Evolutionary conservation across 306 rosid genomes (phyloP), one percentile per base, ranked within the genome.

Genomic region (Rosa persica): DNA sequence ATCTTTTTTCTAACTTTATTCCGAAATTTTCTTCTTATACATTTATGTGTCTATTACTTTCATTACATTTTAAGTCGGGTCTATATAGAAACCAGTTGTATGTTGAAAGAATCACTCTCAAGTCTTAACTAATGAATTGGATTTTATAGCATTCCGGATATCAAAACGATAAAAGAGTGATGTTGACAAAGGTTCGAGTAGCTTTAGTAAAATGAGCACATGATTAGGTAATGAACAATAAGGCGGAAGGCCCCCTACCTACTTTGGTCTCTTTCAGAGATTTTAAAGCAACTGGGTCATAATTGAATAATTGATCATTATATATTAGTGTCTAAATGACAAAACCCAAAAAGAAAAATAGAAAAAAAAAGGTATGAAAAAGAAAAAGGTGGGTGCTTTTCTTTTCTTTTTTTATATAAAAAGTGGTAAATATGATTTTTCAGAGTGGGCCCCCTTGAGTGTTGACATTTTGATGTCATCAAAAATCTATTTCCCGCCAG

Each of bases 401-500:
- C 13, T 22, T 55, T n/a, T 52, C 0, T 23, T 54, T 54, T 8
- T n/a, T n/a, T 0, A n/a, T 4, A 22, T 15, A 22, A 3, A 57
- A 22, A 11, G 8, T 61, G 39, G 67, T 61, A 22, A 16, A 39
- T 4, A 39, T 4, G 43, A 4, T 39, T 55, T 54, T 55, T 55
- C 62, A 8, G 22, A 8, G 38, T 66, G 46, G 70, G 27, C 8
- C 70, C 70, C 27, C 2, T 39, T 39, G 47, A 6, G 10, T 38
- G 19, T 19, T 10, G 71, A 3, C 13, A 17, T 3, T 39, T 9
- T 38, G 3, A 17, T 67, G 71, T 20, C 40, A 57, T 25, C 42
- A 16, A 52, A 30, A 57, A 6, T 57, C 25, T 57, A 7, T 40
- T 57, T 40, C 42, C 78, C 68, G 68, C 78, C 78, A 25, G 17